A percentile compares a stretch with the other conserved stretches of the same genome.
Conservation (phyloP, 768 basidiomycete genomes). For the Phylloporus arenicola region DNA sequence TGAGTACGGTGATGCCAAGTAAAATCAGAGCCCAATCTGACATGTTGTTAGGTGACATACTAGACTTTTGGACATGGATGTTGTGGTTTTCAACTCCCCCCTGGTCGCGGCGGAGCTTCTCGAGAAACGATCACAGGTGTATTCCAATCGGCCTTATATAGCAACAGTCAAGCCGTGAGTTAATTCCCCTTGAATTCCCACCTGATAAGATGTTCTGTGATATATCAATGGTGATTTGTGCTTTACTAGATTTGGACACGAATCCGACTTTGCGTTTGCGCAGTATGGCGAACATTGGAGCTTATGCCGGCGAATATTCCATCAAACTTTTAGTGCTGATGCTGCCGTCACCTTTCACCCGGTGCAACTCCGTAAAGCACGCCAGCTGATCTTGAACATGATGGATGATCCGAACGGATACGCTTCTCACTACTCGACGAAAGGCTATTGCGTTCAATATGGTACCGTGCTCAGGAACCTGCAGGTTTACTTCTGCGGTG, state of each 20-base stretch:
- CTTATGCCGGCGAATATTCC: constrained; percentile 14
- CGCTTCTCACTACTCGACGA: constrained; percentile 10
- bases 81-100: constrained; percentile 42
- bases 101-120: constrained; percentile 42
- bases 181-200: background rate
- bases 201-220: too few species aligned
- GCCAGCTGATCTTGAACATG: constrained; percentile 3
- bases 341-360: constrained; percentile 5
- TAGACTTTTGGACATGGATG: constrained; percentile 42
- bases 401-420: constrained; percentile 5
- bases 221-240: background rate
- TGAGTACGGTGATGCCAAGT: background rate
- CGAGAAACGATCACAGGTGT: constrained; percentile 41
- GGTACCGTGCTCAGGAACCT: background rate
- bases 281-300: constrained; percentile 11
- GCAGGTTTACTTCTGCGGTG: constrained; percentile 32
- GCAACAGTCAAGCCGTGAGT: constrained; percentile 16
- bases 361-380: constrained; percentile 6
- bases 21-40: background rate
- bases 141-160: constrained; percentile 45
- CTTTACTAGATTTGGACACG: constrained; percentile 15
- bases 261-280: constrained; percentile 4
- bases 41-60: constrained; percentile 35
- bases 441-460: background rate
- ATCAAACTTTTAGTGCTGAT: constrained; percentile 7